Conservation (phyloP, 306 rosid genomes). For the Astragalus membranaceus region DNA sequence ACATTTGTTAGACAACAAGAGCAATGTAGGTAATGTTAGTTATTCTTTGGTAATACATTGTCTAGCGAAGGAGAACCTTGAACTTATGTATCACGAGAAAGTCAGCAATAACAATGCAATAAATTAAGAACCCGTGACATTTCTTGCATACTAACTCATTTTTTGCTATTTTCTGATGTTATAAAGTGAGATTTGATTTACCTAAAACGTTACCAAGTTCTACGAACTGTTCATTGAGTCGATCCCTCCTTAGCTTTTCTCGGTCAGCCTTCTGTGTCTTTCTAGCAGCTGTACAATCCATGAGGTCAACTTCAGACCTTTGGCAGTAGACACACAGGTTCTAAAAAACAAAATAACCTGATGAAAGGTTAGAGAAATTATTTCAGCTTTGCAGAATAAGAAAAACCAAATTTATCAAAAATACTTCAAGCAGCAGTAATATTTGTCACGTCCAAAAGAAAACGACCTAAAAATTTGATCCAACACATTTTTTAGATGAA, state of each 20-base stretch:
- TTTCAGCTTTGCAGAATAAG: background rate
- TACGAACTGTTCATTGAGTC: constrained; percentile 70
- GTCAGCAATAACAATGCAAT: background rate
- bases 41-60: background rate
- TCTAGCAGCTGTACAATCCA: constrained; percentile 60
- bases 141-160: background rate
- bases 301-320: constrained; percentile 44
- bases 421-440: constrained; percentile 11
- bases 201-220: constrained; percentile 69
- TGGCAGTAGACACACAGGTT: constrained; percentile 32
- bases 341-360: background rate
- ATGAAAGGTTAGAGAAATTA: constrained; percentile 5
- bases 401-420: background rate
- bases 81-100: background rate
- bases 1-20: background rate
- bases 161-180: background rate
- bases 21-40: background rate
- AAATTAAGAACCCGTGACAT: background rate
- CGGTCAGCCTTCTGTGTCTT: constrained; percentile 82
- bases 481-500: background rate
- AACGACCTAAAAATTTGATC: background rate
- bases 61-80: background rate
- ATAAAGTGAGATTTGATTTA: constrained; percentile 10
- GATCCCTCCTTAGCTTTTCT: constrained; percentile 83
- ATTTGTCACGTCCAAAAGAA: background rate